Base-by-base conservation (phyloP, 805 yeast species). In the Saturnispora diversa region DNA sequence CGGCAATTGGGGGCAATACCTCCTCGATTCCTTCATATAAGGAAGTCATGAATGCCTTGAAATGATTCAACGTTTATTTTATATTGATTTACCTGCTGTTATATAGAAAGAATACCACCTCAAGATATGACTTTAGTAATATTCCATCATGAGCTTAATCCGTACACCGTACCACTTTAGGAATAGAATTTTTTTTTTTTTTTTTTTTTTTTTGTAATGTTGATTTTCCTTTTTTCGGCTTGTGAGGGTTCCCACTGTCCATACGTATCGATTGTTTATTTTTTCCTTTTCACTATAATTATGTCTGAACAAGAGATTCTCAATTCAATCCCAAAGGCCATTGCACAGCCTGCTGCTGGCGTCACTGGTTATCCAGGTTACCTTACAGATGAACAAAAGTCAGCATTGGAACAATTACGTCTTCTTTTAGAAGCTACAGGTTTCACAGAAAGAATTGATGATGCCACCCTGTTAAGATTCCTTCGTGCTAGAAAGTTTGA, bases 401-500 rank as follows among this genome's bases (percentile, higher is more conserved):
- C 65, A 23, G 70, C 72, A 21, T 63, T 90, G 45, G 69, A 65
- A 32, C 69, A 74, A 48, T 63, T 92, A 43, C 75, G 80, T 51
- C 68, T 64, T 15, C 64, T 70, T 35, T 69, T 88, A 47, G 62
- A 62, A 43, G 80, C 70, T 10, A 71, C 65, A 39, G 95, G 94
- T 5, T 86, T 69, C 65, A 70, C 68, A n/a, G 71, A 75, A 39
- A 78, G 97, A 53, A 63, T 84, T 40, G 98, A 92, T 61, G 95
- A 85, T 54, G 85, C 95, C 12, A 73, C 92, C 3, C 65, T 83
- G 48, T 69, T 75, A 49, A 79, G 98, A 53, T 92, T 92, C 64
- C 69, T 92, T 48, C 77, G 97, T 58, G 98, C 98, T 8, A 79
- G 98, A 65, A 88, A 87, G 70, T 92, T 92, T 58, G 96, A 87